Evolutionary conservation across 192 early-diverging fungal species (phyloP).

Genomic region (Phlyctochytrium bullatum): DNA sequence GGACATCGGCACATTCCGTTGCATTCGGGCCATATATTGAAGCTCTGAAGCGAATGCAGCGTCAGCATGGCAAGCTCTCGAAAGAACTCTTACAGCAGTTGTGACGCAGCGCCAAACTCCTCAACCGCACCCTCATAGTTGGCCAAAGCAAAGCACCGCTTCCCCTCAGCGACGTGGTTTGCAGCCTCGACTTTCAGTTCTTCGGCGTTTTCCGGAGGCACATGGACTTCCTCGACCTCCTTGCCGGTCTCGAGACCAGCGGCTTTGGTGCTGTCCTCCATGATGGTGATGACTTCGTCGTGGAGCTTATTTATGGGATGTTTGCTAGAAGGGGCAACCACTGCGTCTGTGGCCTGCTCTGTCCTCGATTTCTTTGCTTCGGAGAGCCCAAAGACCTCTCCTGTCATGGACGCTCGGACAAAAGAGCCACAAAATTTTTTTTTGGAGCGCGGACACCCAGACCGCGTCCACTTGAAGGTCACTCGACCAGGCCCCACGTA

Average conservation of each 20-base stretch:
- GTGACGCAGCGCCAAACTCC: background rate
- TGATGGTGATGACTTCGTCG: background rate
- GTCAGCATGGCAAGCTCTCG: background rate
- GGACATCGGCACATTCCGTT: slow-evolving; percentile 63
- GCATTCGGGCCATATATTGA: slow-evolving; percentile 61
- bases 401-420: too few relatives aligned
- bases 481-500: too few relatives aligned
- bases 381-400: too few relatives aligned
- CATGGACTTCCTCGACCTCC: too few relatives aligned
- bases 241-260: background rate
- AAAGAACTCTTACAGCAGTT: background rate
- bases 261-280: background rate
- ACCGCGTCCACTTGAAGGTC: too few relatives aligned
- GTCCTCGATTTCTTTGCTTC: too few relatives aligned
- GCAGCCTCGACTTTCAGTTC: background rate
- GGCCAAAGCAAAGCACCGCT: background rate
- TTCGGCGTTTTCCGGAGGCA: background rate
- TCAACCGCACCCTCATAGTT: background rate
- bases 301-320: too few relatives aligned
- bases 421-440: too few relatives aligned
- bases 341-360: too few relatives aligned
- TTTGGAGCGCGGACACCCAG: too few relatives aligned
- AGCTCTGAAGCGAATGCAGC: slow-evolving; percentile 36
- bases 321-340: too few relatives aligned
- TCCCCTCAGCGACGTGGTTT: background rate